These are phyloP conservation scores for Aspergillus pseudoterreus DNA, from an alignment of 2,329 filamentous ascomycete species.

Conservation along the genomic window DNA sequence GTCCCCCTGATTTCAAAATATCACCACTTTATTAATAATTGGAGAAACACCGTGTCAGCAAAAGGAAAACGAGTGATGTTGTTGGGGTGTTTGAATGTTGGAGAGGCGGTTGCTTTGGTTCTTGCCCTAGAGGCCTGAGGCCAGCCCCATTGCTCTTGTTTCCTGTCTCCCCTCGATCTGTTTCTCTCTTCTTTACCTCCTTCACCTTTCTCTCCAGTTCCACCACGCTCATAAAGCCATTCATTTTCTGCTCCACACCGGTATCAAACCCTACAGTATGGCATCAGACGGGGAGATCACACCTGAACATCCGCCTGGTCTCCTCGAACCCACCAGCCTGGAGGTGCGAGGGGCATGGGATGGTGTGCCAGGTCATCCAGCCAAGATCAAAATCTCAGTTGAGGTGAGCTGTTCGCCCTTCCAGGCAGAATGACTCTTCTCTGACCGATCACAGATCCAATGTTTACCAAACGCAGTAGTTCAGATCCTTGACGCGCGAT, in stretches of 20 bases:
- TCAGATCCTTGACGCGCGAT: conserved; percentile 18
- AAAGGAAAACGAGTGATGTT: no score
- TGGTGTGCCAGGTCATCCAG: conserved; percentile 20
- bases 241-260: neutral
- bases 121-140: neutral
- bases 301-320: conserved; percentile 11
- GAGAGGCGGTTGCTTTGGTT: neutral
- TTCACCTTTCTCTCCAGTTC: neutral
- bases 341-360: conserved; percentile 31
- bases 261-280: neutral
- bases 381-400: conserved; percentile 24
- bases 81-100: no score
- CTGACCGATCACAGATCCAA: conserved; percentile 17
- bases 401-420: conserved; percentile 23
- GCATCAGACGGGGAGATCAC: neutral
- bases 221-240: neutral
- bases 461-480: conserved; percentile 19
- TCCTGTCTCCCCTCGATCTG: neutral
- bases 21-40: neutral
- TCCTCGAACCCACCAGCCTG: conserved; percentile 19
- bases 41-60: no score
- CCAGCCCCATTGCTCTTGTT: neutral
- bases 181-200: neutral
- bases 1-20: neutral
- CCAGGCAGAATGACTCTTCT: neutral